Conservation (phyloP, 2,329 filamentous ascomycete genomes). For the Rhynchosporium graminicola region DNA sequence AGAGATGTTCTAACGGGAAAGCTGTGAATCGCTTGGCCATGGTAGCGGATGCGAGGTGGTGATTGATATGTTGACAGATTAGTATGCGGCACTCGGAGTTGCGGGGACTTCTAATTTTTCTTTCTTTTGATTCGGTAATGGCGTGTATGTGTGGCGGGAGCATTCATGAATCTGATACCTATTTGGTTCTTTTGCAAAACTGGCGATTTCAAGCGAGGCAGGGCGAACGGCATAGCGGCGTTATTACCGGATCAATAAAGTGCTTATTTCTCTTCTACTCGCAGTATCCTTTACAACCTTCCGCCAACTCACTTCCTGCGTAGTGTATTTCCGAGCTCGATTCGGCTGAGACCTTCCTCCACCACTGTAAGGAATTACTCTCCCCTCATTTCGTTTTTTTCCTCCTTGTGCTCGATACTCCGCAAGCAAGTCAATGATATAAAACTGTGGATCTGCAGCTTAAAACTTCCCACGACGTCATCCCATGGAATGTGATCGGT, state of each 20-base stretch:
- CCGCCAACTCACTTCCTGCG: too few relatives aligned
- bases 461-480: too few relatives aligned
- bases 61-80: not conserved
- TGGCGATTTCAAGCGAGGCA: not conserved
- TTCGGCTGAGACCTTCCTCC: too few relatives aligned
- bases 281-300: not conserved
- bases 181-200: conserved; percentile 4
- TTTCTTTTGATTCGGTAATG: not conserved
- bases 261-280: not conserved
- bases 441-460: too few relatives aligned
- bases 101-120: too few relatives aligned
- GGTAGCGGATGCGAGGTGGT: not conserved
- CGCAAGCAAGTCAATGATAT: too few relatives aligned
- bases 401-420: too few relatives aligned
- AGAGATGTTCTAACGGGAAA: conserved; percentile 54
- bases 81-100: not conserved
- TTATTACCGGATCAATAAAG: not conserved
- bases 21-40: conserved; percentile 40
- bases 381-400: too few relatives aligned
- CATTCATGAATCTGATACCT: conserved; percentile 10
- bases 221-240: conserved; percentile 1
- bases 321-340: too few relatives aligned
- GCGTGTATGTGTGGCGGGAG: conserved; percentile 6
- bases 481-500: too few relatives aligned
- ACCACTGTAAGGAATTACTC: too few relatives aligned